Percentiles rank a stretch among this genome's conserved stretches.
phyloP scores from a whole-genome alignment of 805 yeast genomes.

The Kodamaea restingae region DNA sequence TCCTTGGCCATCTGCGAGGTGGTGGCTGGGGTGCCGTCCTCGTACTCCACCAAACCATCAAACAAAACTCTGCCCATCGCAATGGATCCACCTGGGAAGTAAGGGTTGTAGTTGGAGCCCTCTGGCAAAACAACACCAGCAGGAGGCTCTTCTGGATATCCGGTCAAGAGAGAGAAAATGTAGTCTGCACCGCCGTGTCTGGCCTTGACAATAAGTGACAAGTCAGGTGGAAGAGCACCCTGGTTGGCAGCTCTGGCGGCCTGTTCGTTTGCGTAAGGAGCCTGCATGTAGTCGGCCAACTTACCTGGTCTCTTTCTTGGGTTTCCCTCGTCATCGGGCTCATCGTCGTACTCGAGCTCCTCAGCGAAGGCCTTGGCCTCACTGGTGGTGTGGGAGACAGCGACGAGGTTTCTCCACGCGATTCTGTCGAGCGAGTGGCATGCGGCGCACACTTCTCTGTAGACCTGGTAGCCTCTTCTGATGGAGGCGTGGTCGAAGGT shows the following conservation, averaged over 20 bases:
- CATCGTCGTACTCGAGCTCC: conserved; percentile 96
- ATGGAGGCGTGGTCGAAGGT: conserved; percentile 92
- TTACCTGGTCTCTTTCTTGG: conserved; percentile 98
- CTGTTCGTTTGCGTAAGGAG: conserved; percentile 96
- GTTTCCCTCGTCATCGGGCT: conserved; percentile 93
- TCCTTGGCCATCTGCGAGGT: conserved; percentile 99
- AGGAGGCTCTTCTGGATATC: conserved; percentile 98
- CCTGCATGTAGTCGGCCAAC: conserved; percentile 90
- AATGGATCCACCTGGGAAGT: conserved; percentile 99
- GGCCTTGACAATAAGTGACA: conserved; percentile 95
- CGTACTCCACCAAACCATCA: conserved; percentile 96
- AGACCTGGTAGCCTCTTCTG: conserved; percentile 98
- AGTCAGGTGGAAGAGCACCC: conserved; percentile 98
- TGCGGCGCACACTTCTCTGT: conserved; percentile 98
- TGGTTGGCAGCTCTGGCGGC: conserved; percentile 99
- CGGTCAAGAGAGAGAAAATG: conserved; percentile 90
- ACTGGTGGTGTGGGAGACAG: conserved; percentile 86
- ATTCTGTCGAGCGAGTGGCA: conserved; percentile 96
- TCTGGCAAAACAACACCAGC: conserved; percentile 93
- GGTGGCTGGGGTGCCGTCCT: conserved; percentile 98
- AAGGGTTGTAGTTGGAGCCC: conserved; percentile 97
- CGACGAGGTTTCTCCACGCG: conserved; percentile 98
- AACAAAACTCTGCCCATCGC: conserved; percentile 99
- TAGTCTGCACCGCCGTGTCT: conserved; percentile 98
- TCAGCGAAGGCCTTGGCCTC: conserved; percentile 94